phyloP scores from a whole-genome alignment of 2,329 filamentous ascomycete genomes.

The Fusarium bulbicola region DNA sequence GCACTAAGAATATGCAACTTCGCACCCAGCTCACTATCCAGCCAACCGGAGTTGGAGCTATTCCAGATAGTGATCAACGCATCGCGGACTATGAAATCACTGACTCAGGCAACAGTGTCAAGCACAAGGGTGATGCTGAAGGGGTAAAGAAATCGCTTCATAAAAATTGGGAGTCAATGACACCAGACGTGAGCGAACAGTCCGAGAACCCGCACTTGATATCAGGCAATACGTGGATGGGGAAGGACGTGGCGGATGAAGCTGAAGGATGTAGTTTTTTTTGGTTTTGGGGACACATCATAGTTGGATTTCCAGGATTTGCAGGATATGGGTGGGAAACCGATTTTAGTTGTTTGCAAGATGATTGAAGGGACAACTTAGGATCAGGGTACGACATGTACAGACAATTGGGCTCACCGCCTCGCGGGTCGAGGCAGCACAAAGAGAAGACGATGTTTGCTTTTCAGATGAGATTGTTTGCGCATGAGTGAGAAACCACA shows the following conservation, averaged over 20 bases:
- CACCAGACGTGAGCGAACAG: conserved; percentile 51
- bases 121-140: conserved; percentile 6
- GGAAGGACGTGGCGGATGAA: conserved; percentile 38
- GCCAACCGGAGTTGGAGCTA: conserved; percentile 39
- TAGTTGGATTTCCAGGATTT: conserved; percentile 32
- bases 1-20: conserved; percentile 44
- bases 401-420: conserved; percentile 28
- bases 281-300: conserved; percentile 10
- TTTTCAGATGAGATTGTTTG: not conserved
- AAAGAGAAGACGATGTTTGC: conserved; percentile 21
- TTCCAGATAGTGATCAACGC: conserved; percentile 37
- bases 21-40: conserved; percentile 4
- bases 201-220: conserved; percentile 46
- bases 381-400: conserved; percentile 30
- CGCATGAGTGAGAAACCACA: not conserved
- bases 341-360: conserved; percentile 29
- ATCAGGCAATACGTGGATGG: conserved; percentile 52
- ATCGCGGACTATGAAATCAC: conserved; percentile 26
- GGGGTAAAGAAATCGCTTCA: conserved; percentile 45
- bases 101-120: conserved; percentile 13
- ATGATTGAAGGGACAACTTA: conserved; percentile 23
- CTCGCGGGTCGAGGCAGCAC: conserved; percentile 33
- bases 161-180: conserved; percentile 50
- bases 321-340: conserved; percentile 27
- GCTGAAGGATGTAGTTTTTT: conserved; percentile 11